phyloP scores from a whole-genome alignment of 1,139 yeast genomes.

The Protomyces pachydermus region DNA sequence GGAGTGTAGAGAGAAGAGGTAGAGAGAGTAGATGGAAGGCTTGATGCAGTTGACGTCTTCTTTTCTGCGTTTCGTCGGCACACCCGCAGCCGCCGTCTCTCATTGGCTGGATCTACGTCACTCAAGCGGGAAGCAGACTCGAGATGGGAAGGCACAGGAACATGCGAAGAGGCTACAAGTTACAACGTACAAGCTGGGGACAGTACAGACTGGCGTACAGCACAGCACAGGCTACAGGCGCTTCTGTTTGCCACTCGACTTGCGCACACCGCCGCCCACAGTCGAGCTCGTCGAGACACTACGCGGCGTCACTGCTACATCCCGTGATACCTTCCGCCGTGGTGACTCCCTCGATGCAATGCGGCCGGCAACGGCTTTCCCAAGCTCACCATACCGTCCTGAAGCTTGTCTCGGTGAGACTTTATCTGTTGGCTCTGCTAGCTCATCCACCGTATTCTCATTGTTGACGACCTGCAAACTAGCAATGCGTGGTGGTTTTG shows the following conservation, averaged over 20 bases:
- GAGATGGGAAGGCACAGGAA: too few relatives aligned
- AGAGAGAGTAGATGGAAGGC: background rate
- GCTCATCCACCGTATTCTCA: background rate
- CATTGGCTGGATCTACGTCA: background rate
- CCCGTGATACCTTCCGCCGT: constrained; percentile 20
- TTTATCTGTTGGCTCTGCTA: background rate
- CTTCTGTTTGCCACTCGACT: constrained; percentile 26
- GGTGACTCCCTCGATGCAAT: constrained; percentile 8
- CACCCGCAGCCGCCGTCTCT: background rate
- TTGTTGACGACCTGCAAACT: background rate
- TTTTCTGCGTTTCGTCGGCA: background rate
- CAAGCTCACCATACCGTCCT: background rate
- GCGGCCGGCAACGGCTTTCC: background rate
- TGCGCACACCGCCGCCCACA: constrained; percentile 16
- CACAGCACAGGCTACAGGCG: background rate
- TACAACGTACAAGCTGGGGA: too few relatives aligned
- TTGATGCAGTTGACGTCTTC: background rate
- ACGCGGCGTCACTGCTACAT: constrained; percentile 15
- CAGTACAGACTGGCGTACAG: background rate
- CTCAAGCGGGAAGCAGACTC: too few relatives aligned
- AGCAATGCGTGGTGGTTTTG: constrained; percentile 22
- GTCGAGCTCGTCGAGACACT: constrained; percentile 11
- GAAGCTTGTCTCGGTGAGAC: background rate
- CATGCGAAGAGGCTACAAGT: too few relatives aligned
- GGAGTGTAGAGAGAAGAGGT: background rate